Evolutionary conservation across 164 flowering plant species (phyloP).

Genomic region (Buxus sempervirens): DNA sequence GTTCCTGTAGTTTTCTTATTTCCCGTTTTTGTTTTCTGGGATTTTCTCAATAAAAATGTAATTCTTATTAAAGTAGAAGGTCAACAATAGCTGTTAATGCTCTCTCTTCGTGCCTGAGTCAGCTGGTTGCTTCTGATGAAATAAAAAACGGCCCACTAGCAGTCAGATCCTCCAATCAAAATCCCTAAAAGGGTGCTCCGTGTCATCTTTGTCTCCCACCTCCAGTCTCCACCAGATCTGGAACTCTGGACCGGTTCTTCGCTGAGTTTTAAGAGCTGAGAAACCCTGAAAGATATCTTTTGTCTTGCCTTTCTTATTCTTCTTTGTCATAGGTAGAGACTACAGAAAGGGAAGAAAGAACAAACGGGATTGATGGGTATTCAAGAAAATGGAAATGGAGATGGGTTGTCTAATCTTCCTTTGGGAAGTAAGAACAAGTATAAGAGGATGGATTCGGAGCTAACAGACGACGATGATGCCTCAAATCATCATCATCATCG

Average conservation of each 20-base stretch:
- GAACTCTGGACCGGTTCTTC: neutral
- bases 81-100: too few relatives aligned
- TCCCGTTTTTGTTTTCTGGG: too few relatives aligned
- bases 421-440: slow-evolving; percentile 22
- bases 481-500: neutral
- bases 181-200: neutral
- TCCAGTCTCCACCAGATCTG: neutral
- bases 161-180: neutral
- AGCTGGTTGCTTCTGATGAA: too few relatives aligned
- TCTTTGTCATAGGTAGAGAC: too few relatives aligned
- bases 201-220: neutral
- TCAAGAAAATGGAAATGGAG: slow-evolving; percentile 15
- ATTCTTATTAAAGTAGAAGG: too few relatives aligned
- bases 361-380: slow-evolving; percentile 19
- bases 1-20: too few relatives aligned
- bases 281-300: neutral
- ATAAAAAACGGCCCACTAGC: too few relatives aligned
- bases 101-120: too few relatives aligned
- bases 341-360: neutral
- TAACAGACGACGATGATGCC: slow-evolving; percentile 16
- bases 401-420: slow-evolving; percentile 6
- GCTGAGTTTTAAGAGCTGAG: slow-evolving; percentile 3
- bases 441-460: slow-evolving; percentile 19
- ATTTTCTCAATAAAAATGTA: too few relatives aligned
- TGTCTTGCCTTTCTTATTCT: neutral